These are phyloP conservation scores for Amylocystis lapponica DNA, from an alignment of 768 basidiomycete species.

Conservation along the genomic window DNA sequence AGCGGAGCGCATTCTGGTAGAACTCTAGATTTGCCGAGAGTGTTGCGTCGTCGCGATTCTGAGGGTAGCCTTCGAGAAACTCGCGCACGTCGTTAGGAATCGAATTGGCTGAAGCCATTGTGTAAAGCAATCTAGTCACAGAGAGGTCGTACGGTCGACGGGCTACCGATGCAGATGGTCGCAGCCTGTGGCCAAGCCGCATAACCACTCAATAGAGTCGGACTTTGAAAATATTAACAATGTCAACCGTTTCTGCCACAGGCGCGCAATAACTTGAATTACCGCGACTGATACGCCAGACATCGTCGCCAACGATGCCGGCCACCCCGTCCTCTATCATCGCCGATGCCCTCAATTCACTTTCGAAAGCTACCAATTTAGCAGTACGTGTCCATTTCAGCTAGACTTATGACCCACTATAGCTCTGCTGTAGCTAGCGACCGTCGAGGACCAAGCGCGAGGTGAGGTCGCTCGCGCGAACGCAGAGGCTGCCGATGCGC, in stretches of 20 bases:
- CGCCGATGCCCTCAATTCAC: slow-evolving; percentile 36
- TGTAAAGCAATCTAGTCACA: too few species aligned
- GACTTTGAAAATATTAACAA: too few species aligned
- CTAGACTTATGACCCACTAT: slow-evolving; percentile 7
- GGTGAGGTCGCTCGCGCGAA: slow-evolving; percentile 45
- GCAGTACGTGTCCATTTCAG: slow-evolving; percentile 28
- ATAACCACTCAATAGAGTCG: too few species aligned
- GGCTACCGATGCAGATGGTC: too few species aligned
- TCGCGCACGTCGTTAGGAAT: slow-evolving; percentile 52
- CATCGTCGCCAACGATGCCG: too few species aligned
- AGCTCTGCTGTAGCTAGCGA: slow-evolving; percentile 37
- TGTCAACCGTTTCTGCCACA: too few species aligned
- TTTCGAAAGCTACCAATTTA: slow-evolving; percentile 34
- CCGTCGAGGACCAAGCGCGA: slow-evolving; percentile 51
- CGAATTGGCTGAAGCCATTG: background rate
- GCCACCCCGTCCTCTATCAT: slow-evolving; percentile 28
- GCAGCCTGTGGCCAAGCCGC: too few species aligned
- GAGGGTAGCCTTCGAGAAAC: slow-evolving; percentile 53
- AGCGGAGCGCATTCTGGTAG: slow-evolving; percentile 51
- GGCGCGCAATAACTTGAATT: too few species aligned
- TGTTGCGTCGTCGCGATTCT: slow-evolving; percentile 31
- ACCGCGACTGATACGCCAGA: too few species aligned
- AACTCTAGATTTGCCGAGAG: slow-evolving; percentile 51
- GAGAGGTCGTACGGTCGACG: too few species aligned
- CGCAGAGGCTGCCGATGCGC: slow-evolving; percentile 41